Evolutionary conservation across 306 rosid species (phyloP), one percentile per base, ranked within the genome.

Genomic region (Cicer yamashitae): DNA sequence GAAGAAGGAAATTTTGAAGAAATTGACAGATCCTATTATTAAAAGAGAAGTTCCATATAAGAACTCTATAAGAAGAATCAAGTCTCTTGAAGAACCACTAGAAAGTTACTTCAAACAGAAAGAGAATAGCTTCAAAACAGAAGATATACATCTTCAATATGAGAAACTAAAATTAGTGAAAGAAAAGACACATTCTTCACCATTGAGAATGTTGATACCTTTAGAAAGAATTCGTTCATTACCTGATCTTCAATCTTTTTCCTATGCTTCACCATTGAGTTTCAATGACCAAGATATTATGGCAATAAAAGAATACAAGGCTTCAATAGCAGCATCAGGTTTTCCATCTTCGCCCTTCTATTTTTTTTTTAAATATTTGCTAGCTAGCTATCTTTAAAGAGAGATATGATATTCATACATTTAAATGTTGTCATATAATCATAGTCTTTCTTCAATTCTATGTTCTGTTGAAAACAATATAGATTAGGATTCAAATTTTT

Each of bases 31-130:
- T 1, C 47, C 82, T 48, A 47, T 10, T 64, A n/a, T 10, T 6
- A 47, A 51, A 8, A 46, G 45, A 77, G n/a, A 77, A 77, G 18
- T 50, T 18, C 64, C 48, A 78, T 0, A 39, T 37, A 60, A 60
- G 18, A 60, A 9, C 2, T 60, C 22, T 1, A 10, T 66, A n/a
- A 67, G 56, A 72, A 79, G 83, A 73, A 37, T 4, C 2, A 18
- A 20, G 62, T 79, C 83, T 17, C 79, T 72, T 79, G 69, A 45
- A 72, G 83, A 79, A 64, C 52, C 78, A 73, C 74, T 79, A 45
- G 69, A 72, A 30, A 65, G 57, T 63, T 79, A 7, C 60, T 30
- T 30, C 37, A 30, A 43, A 5, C 12, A 22, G 58, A 8, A 53
- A 65, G 67, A 53, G 38, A 76, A 25, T 22, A 67, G 57, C 57